Conservation (phyloP, 139 green algal genomes). For the Picochlorum sp. region DNA sequence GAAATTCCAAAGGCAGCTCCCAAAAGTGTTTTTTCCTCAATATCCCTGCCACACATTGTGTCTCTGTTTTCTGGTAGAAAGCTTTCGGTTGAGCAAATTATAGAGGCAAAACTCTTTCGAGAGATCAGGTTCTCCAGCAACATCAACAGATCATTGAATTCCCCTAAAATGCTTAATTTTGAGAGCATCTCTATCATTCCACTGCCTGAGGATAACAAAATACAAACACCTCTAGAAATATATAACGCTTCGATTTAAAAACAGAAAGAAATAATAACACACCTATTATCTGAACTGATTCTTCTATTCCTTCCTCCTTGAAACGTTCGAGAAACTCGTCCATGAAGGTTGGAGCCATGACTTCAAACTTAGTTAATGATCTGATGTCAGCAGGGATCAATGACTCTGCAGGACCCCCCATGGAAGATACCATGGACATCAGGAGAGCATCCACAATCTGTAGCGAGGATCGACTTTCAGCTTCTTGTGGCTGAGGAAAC, state of each 20-base stretch:
- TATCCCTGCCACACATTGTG: conserved; percentile 3
- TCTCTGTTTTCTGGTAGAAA: no score
- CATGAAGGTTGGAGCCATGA: conserved; percentile 68
- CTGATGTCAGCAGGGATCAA: background rate
- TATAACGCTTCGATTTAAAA: no score
- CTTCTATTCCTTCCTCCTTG: conserved; percentile 56
- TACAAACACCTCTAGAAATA: no score
- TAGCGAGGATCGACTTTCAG: conserved; percentile 30
- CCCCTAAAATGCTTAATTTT: conserved; percentile 47
- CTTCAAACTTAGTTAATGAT: background rate
- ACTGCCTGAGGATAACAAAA: no score
- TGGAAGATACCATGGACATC: background rate
- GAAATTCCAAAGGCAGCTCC: conserved; percentile 64
- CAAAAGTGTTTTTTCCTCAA: conserved; percentile 42
- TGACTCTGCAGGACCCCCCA: background rate
- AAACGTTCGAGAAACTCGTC: conserved; percentile 58
- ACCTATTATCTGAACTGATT: conserved; percentile 39
- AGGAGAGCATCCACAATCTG: conserved; percentile 60
- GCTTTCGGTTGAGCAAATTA: no score
- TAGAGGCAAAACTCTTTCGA: conserved; percentile 36
- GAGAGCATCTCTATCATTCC: conserved; percentile 26
- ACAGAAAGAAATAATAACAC: no score
- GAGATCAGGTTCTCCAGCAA: conserved; percentile 37
- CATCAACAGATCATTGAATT: conserved; percentile 42
- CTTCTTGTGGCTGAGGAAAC: conserved; percentile 53